Conservation (phyloP, 805 yeast species). For the Spathaspora sp. region DNA sequence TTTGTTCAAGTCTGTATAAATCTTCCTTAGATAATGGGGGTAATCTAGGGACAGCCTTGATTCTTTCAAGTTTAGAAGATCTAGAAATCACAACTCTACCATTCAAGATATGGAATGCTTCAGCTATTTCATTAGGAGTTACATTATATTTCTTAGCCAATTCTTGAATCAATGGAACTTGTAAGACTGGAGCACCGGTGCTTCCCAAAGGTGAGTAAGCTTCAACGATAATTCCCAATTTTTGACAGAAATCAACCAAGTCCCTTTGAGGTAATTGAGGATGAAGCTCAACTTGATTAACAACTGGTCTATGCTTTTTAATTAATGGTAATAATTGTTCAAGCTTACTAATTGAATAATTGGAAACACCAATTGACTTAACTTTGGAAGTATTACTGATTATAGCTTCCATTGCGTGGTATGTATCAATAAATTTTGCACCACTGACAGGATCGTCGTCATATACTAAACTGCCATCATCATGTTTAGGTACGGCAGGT, state of each 20-base stretch:
- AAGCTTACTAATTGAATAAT: conserved; percentile 58
- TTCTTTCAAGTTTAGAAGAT: conserved; percentile 63
- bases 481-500: conserved; percentile 34
- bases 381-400: conserved; percentile 33
- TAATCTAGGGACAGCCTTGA: conserved; percentile 32
- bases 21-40: conserved; percentile 38
- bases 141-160: conserved; percentile 49
- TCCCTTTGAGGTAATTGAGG: conserved; percentile 40
- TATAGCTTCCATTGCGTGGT: conserved; percentile 12
- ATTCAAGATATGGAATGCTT: conserved; percentile 48
- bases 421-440: conserved; percentile 24
- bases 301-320: conserved; percentile 53
- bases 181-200: conserved; percentile 51
- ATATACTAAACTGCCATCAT: conserved; percentile 22
- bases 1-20: conserved; percentile 22
- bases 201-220: conserved; percentile 75
- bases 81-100: conserved; percentile 67
- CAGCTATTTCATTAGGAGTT: conserved; percentile 52
- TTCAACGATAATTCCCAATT: conserved; percentile 56
- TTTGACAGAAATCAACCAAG: conserved; percentile 56
- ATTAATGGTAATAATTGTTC: conserved; percentile 59
- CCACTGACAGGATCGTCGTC: conserved; percentile 33
- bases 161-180: conserved; percentile 48
- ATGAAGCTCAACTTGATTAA: conserved; percentile 74
- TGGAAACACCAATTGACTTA: conserved; percentile 76